Base-by-base conservation (phyloP, 371 early-diverging fungal genomes). In the Rhizopus microsporus region DNA sequence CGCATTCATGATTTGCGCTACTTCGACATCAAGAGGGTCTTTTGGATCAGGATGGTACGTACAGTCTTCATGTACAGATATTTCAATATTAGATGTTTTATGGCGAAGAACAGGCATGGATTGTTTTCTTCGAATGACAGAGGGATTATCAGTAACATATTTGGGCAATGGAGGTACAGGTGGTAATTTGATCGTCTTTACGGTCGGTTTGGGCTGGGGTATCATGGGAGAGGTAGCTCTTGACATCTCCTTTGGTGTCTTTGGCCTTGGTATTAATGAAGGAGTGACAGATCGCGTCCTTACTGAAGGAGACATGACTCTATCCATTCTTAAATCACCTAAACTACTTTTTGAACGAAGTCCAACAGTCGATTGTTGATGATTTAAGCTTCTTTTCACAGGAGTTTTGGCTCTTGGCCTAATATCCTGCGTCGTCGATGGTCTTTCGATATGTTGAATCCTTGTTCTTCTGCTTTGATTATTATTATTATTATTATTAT, bases 1-100 rank as follows among this genome's bases (percentile, higher is more conserved):
- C 4, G 75, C 73, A 57, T 86, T 83, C 8, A 84, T 71, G 17
- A 86, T 72, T 4, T 69, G 75, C 3, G 78, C 82, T 9, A 86
- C 81, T 61, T 83, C 82, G n/a, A 77, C 65, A 56, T 86, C 86
- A 17, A 86, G 60, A 29, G 76, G 75, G 50, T 83, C 84, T 30
- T 68, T 74, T 9, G 74, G 71, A 39, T 74, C 63, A 3, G 82
- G 71, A 7, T 54, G 60, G 57, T 86, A 86, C n/a, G 37, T 9
- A 23, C 43, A 34, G 13, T 63, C 58, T 17, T 62, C 53, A 31
- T 51, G 15, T 12, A 61, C 23, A 3, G 48, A 43, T 32, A 47
- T 63, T 42, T 63, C 64, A n/a, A 54, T 58, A 17, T 37, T 42
- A 29, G 63, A 38, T 15, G 54, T 51, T 15, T 59, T 54, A 35